Evolutionary conservation across 768 basidiomycete genomes (phyloP).

Genomic region (Kwoniella dendrophila): DNA sequence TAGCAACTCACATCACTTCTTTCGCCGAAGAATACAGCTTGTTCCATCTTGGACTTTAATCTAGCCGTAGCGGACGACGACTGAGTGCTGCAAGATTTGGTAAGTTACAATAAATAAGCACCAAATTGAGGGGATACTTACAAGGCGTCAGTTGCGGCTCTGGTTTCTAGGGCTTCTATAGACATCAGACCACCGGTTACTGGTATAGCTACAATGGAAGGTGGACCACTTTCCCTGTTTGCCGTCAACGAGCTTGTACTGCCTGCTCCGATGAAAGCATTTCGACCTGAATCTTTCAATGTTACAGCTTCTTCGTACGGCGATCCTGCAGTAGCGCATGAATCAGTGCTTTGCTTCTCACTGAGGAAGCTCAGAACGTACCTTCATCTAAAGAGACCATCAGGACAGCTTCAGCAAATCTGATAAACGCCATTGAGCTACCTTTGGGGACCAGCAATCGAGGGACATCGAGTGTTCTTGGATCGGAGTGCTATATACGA

Average conservation of each 20-base stretch:
- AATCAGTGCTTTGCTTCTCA: slow-evolving; percentile 4
- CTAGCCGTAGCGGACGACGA: slow-evolving; percentile 42
- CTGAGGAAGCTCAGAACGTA: slow-evolving; percentile 13
- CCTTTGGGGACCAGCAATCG: slow-evolving; percentile 47
- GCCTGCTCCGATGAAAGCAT: slow-evolving; percentile 56
- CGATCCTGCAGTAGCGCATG: slow-evolving; percentile 28
- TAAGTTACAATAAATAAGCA: background rate
- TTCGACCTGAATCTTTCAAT: slow-evolving; percentile 52
- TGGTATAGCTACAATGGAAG: slow-evolving; percentile 35
- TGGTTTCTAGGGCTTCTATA: slow-evolving; percentile 29
- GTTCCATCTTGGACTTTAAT: slow-evolving; percentile 57
- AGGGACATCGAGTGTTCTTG: slow-evolving; percentile 53
- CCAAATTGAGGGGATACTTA: background rate
- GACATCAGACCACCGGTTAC: slow-evolving; percentile 30
- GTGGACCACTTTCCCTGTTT: slow-evolving; percentile 13
- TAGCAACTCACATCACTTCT: slow-evolving; percentile 37
- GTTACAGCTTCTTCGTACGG: slow-evolving; percentile 56
- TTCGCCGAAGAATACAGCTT: slow-evolving; percentile 58
- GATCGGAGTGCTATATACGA: slow-evolving; percentile 43
- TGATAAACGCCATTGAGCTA: slow-evolving; percentile 50
- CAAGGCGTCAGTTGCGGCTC: background rate
- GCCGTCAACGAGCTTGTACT: slow-evolving; percentile 12
- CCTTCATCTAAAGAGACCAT: slow-evolving; percentile 46
- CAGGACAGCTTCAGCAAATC: slow-evolving; percentile 55
- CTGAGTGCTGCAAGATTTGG: slow-evolving; percentile 15